Evolutionary conservation across 1,284 basidiomycete genomes (phyloP), one percentile per base, ranked within the genome.

Genomic region (Schizophyllum commune): DNA sequence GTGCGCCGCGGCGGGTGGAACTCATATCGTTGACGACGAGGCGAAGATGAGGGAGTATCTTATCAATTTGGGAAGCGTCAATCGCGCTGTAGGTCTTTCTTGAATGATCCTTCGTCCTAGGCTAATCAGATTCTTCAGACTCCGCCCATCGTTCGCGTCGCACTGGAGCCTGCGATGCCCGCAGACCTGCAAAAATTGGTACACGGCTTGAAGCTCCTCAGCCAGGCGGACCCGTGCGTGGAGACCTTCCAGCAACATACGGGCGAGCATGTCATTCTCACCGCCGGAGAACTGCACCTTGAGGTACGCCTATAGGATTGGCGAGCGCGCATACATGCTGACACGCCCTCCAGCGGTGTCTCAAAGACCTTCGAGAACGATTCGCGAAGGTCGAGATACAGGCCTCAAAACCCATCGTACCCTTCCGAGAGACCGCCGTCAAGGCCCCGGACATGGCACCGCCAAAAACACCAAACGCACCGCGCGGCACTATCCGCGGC

Each of bases 241-340:
- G 94, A 99, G 73, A 96, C 92, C 0, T 91, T 98, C 71, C 93
- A 98, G 64, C 96, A 99, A 74, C 88, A 94, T 68, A 98, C 95
- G 0, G 97, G 97, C 52, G 97, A 99, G 74, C 92, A 98, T 73
- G 97, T 99, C 60, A 98, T 99, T 66, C 76, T 98, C 64, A 93
- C 94, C 6, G 97, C 97, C 0, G 97, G 97, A 60, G 97, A 99
- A 72, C 76, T 99, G 61, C 97, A 99, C 73, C 78, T 99, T 21
- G 96, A 99, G 84, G 94, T 93, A 62, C 27, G 72, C 64, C 27
- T 33, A 6, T 22, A 56, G 20, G 15, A 51, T 52, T 66, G 62
- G 59, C 34, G 59, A 20, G 51, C 7, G 17, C 5, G 7, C 20
- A 52, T 52, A 20, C 20, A 7, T 17, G 15, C 51, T 7, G 7